These are phyloP conservation scores for Inga laurina DNA, from an alignment of 306 rosid species.

Conservation along the genomic window DNA sequence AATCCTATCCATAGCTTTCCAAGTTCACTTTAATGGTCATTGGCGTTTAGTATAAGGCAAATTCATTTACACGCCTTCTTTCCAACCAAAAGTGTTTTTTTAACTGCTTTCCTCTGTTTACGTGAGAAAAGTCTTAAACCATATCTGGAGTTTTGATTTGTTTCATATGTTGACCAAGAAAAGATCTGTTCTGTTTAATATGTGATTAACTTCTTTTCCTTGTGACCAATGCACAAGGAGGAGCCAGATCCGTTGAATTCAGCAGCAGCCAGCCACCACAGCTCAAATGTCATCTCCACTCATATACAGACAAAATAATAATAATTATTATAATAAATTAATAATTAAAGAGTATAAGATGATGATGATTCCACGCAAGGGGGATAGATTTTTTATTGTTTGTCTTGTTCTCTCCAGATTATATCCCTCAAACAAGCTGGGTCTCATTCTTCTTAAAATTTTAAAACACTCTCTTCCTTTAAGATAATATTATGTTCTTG, in stretches of 20 bases:
- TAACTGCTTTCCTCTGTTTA: neutral
- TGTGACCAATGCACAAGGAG: neutral
- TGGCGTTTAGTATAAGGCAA: neutral
- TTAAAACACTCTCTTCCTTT: neutral
- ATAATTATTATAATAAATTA: neutral
- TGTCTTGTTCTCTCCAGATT: neutral
- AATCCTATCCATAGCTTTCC: neutral
- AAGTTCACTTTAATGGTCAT: neutral
- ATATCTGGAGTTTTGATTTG: neutral
- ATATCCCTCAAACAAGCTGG: neutral
- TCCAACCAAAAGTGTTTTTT: neutral
- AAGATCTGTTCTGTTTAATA: neutral
- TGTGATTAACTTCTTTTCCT: neutral
- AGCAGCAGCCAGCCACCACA: neutral
- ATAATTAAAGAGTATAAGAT: neutral
- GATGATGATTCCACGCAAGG: neutral
- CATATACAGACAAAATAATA: neutral
- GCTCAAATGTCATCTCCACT: neutral
- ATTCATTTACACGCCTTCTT: neutral
- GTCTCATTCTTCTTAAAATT: neutral
- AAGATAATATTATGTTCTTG: neutral
- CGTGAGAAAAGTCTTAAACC: neutral
- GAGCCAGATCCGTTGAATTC: constrained; percentile 14
- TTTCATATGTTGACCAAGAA: neutral
- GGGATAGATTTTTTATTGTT: neutral